These are phyloP conservation scores for Geotrichum bryndzae DNA, from an alignment of 1,139 yeast species.

Conservation along the genomic window DNA sequence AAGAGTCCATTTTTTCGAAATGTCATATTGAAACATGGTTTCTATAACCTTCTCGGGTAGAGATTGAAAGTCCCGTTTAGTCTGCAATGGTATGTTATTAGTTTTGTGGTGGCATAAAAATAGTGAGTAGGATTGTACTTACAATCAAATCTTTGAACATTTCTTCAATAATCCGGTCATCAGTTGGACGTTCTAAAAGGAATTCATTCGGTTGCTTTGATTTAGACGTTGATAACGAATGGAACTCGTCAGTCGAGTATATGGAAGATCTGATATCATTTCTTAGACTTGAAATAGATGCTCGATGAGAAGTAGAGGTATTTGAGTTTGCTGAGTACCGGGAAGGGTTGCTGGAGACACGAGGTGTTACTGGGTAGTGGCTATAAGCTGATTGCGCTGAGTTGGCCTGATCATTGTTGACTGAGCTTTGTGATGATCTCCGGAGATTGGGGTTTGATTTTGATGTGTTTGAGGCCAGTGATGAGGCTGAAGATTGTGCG, in stretches of 20 bases:
- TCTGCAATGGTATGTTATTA: conserved; percentile 37
- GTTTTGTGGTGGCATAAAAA: background rate
- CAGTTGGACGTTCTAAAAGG: conserved; percentile 25
- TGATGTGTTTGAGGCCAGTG: background rate
- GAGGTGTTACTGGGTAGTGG: background rate
- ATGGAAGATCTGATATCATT: conserved; percentile 5
- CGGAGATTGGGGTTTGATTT: background rate
- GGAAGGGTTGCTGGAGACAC: background rate
- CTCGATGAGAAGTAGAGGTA: background rate
- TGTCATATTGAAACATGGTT: conserved; percentile 69
- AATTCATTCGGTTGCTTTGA: conserved; percentile 2
- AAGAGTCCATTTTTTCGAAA: conserved; percentile 85
- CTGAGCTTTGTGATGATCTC: background rate
- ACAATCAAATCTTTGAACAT: conserved; percentile 36
- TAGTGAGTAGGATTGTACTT: conserved; percentile 6
- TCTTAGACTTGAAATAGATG: background rate
- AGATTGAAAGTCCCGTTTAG: conserved; percentile 73
- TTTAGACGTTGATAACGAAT: background rate
- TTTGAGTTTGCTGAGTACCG: conserved; percentile 1
- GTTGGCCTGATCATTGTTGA: background rate
- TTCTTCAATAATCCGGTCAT: conserved; percentile 32
- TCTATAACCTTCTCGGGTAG: conserved; percentile 71
- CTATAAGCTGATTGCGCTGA: background rate
- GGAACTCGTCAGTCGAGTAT: conserved; percentile 4
- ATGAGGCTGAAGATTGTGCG: background rate